Base-by-base conservation (phyloP, 2,329 filamentous ascomycete species). In the Fusarium nanum region DNA sequence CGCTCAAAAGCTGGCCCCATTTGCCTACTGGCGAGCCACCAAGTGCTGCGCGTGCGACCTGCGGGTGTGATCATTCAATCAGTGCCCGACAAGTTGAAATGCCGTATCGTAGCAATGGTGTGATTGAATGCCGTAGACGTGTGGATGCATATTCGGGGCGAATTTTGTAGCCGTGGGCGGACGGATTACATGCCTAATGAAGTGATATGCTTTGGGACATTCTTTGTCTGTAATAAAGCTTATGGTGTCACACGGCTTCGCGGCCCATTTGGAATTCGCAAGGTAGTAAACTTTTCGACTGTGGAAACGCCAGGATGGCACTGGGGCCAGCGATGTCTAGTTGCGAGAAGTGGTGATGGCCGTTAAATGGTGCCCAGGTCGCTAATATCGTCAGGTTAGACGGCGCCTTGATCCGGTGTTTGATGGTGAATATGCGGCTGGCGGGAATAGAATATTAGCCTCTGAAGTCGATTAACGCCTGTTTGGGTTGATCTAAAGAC, bases 91-190 rank as follows among this genome's bases (percentile, higher is more conserved):
- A 63, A 44, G 60, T 63, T 56, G 54, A 64, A 47, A 59, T 67
- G 54, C 55, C 52, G 52, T 48, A 55, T 57, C 61, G 55, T 57
- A 58, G 60, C 40, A 50, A 72, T 60, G 69, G 69, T 64, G 71
- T 68, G 66, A 64, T 72, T 67, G 52, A 64, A 60, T 30, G 40
- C 42, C 53, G 46, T 54, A 54, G 52, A 69, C 47, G 48, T 56
- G 60, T 66, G 45, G 56, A 62, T 70, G 69, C 60, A 69, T 67
- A 67, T 58, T 54, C 54, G 63, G 65, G 71, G 68, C 60, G 46
- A 68, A 59, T 69, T 54, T 56, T 57, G 60, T 64, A 59, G 48
- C 53, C n/a, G 42, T 53, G 65, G 45, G 54, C 56, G 58, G 63
- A 46, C 48, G 58, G 42, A 44, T 60, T 47, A 60, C 63, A 55